Conservation (phyloP, 805 yeast genomes). For the Debaryomyces maramus region DNA sequence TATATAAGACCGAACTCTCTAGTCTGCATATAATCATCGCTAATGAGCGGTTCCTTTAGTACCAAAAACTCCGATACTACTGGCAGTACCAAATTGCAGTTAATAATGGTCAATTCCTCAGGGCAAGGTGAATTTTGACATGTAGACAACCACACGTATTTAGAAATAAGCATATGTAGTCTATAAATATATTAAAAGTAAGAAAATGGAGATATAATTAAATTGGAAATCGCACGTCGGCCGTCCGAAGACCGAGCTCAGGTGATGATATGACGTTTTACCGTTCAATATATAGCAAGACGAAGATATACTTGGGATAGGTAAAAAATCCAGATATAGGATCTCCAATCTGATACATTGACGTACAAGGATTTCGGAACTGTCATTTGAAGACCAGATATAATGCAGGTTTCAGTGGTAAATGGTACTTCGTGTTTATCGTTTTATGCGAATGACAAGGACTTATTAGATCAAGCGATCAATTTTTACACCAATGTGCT, state of each 20-base stretch:
- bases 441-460: constrained; percentile 51
- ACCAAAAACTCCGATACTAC: too few relatives aligned
- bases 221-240: constrained; percentile 4
- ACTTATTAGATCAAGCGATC: constrained; percentile 46
- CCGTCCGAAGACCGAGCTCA: constrained; percentile 1
- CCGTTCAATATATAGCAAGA: not conserved
- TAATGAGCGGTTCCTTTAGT: too few relatives aligned
- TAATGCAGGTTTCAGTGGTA: constrained; percentile 41
- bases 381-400: not conserved
- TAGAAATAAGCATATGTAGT: too few relatives aligned
- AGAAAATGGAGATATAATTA: too few relatives aligned
- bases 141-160: too few relatives aligned
- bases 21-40: not conserved
- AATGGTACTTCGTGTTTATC: constrained; percentile 57
- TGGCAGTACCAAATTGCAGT: too few relatives aligned
- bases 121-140: too few relatives aligned
- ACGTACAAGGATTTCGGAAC: not conserved
- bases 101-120: too few relatives aligned
- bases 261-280: constrained; percentile 1
- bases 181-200: too few relatives aligned
- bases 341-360: not conserved
- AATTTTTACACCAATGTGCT: constrained; percentile 56
- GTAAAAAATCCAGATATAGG: not conserved
- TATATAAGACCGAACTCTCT: not conserved
- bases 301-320: not conserved